phyloP scores from a whole-genome alignment of 1,284 basidiomycete species.

The Ganoderma meredithae region DNA sequence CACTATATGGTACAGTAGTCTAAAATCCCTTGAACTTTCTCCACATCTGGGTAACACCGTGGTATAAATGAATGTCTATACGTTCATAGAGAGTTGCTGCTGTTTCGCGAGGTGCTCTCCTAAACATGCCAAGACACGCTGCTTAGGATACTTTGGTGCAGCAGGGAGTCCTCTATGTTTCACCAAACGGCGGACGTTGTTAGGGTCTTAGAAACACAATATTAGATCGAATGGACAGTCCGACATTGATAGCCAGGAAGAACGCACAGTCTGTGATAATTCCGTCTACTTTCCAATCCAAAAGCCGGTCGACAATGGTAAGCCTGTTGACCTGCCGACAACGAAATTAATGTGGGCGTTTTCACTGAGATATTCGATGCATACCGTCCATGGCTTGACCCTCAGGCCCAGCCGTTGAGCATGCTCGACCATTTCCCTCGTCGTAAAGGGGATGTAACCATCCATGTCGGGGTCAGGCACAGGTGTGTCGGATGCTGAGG shows the following conservation, averaged over 20 bases:
- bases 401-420: slow-evolving; percentile 68
- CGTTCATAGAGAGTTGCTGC: background rate
- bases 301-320: slow-evolving; percentile 64
- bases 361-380: slow-evolving; percentile 30
- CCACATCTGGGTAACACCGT: background rate
- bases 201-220: slow-evolving; percentile 49
- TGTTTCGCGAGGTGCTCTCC: slow-evolving; percentile 49
- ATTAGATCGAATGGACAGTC: background rate
- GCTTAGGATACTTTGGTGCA: slow-evolving; percentile 61
- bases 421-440: slow-evolving; percentile 69
- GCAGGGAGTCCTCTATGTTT: slow-evolving; percentile 57
- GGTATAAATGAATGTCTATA: background rate
- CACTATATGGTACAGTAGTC: slow-evolving; percentile 7
- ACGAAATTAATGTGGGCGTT: background rate
- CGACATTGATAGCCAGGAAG: too few relatives aligned
- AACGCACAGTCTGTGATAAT: slow-evolving; percentile 69
- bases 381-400: slow-evolving; percentile 79
- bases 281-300: slow-evolving; percentile 71
- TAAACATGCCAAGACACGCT: slow-evolving; percentile 64
- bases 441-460: slow-evolving; percentile 67
- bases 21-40: background rate
- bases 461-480: slow-evolving; percentile 52
- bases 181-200: slow-evolving; percentile 58
- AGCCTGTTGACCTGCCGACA: slow-evolving; percentile 60
- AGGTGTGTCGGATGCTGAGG: slow-evolving; percentile 47